Base-by-base conservation (phyloP, 2,329 filamentous ascomycete genomes). In the Diaporthe sp. region DNA sequence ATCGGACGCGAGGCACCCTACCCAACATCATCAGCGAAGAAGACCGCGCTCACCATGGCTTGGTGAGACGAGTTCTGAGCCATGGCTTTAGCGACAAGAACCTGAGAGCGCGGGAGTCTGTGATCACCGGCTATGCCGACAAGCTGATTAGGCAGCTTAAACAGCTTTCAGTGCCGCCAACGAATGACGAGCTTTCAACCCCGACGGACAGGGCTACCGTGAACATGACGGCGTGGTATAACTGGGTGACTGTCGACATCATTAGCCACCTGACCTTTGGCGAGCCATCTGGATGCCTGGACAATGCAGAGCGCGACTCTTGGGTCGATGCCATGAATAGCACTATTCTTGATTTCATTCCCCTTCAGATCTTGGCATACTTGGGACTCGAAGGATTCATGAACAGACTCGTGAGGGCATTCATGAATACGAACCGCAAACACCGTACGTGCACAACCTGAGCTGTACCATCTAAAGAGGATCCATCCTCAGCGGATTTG, bases 201-300 rank as follows among this genome's bases (percentile, higher is more conserved):
- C 33, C 5, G 19, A 15, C 6, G 30, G 17, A n/a, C 3, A 52
- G 17, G 2, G 66, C 69, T 5, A 76, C 78, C 19, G 72, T 81
- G 52, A 69, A 79, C 17, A 71, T 78, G 33, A 71, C 67, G 67
- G 71, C 42, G 50, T 77, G 55, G 76, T 80, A 67, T 74, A 79
- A 76, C 58, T 79, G 45, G 72, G 72, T 69, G 22, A 79, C 78
- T 0, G 80, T 80, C 61, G 80, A 80, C 40, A 72, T 80, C 13
- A 77, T 79, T n/a, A 77, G 78, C 28, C 78, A 80, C 35, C 61
- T 80, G 42, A 73, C 72, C 42, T 80, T 79, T 64, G 80, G 77
- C 33, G 72, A 79, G 76, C 55, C 77, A 8, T 79, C 80, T 66
- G 77, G 77, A 15, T 78, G 78, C 58, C 71, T 80, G 25, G 75